These are phyloP conservation scores for Trypanosoma rangeli DNA, from an alignment of 208 protist genomes.

Conservation along the genomic window DNA sequence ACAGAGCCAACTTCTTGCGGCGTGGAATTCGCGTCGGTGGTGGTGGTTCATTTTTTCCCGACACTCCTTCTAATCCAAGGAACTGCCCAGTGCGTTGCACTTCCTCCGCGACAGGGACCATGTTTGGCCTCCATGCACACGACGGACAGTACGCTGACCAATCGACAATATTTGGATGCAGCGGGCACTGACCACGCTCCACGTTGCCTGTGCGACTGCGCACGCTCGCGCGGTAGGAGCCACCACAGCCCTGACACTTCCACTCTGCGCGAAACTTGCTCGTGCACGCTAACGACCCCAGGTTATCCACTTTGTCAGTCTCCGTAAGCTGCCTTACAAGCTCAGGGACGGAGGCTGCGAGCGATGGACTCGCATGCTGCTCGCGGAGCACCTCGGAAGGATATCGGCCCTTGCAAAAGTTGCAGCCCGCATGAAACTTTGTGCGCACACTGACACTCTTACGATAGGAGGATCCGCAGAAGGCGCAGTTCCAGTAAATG, in stretches of 20 bases:
- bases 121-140: slow-evolving; percentile 69
- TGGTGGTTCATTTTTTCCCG: slow-evolving; percentile 7
- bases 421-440: slow-evolving; percentile 83
- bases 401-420: slow-evolving; percentile 62
- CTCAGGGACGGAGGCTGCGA: slow-evolving; percentile 39
- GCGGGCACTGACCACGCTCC: slow-evolving; percentile 56
- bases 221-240: slow-evolving; percentile 61
- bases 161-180: slow-evolving; percentile 49
- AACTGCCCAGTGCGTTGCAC: slow-evolving; percentile 49
- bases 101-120: slow-evolving; percentile 39
- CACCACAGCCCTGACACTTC: slow-evolving; percentile 62
- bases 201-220: slow-evolving; percentile 72
- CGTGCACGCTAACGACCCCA: slow-evolving; percentile 47
- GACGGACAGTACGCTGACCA: slow-evolving; percentile 65
- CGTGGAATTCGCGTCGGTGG: slow-evolving; percentile 39
- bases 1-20: slow-evolving; percentile 52
- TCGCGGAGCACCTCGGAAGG: slow-evolving; percentile 73
- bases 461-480: slow-evolving; percentile 75
- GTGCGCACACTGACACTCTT: slow-evolving; percentile 82
- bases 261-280: slow-evolving; percentile 81
- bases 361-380: slow-evolving; percentile 34
- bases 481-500: slow-evolving; percentile 81
- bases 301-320: slow-evolving; percentile 54
- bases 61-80: slow-evolving; percentile 46
- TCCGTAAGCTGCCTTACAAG: slow-evolving; percentile 45